phyloP scores from a whole-genome alignment of 768 basidiomycete species.

The Amanita molliuscula region DNA sequence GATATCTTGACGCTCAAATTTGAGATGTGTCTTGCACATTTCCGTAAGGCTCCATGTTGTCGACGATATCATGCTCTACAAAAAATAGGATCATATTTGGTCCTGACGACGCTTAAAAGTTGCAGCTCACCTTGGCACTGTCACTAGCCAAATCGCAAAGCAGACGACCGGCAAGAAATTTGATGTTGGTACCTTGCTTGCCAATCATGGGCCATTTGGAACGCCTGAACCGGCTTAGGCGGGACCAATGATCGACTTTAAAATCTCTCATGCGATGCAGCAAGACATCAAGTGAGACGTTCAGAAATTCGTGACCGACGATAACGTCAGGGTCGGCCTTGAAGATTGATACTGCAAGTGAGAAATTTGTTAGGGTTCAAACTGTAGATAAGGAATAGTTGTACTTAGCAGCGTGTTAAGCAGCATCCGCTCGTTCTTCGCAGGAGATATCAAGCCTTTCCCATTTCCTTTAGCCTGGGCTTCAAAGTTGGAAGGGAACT shows the following conservation, averaged over 20 bases:
- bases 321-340: constrained; percentile 91
- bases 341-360: constrained; percentile 51
- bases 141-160: constrained; percentile 92
- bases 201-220: constrained; percentile 76
- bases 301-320: constrained; percentile 90
- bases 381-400: constrained; percentile 8
- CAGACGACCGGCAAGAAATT: constrained; percentile 75
- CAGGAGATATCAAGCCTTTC: constrained; percentile 61
- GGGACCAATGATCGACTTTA: constrained; percentile 89
- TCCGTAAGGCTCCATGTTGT: constrained; percentile 98
- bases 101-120: not conserved
- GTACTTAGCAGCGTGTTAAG: constrained; percentile 72
- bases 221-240: constrained; percentile 83
- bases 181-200: constrained; percentile 74
- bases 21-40: constrained; percentile 89
- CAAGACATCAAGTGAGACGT: constrained; percentile 82
- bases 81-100: not conserved
- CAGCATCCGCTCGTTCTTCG: constrained; percentile 77
- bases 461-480: constrained; percentile 48
- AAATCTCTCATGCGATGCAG: constrained; percentile 86
- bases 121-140: constrained; percentile 66
- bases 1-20: constrained; percentile 82
- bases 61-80: constrained; percentile 89
- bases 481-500: constrained; percentile 82
- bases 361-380: not conserved